Evolutionary conservation across 345 rosid genomes (phyloP), one percentile per base, ranked within the genome.

Genomic region (Draba incana): DNA sequence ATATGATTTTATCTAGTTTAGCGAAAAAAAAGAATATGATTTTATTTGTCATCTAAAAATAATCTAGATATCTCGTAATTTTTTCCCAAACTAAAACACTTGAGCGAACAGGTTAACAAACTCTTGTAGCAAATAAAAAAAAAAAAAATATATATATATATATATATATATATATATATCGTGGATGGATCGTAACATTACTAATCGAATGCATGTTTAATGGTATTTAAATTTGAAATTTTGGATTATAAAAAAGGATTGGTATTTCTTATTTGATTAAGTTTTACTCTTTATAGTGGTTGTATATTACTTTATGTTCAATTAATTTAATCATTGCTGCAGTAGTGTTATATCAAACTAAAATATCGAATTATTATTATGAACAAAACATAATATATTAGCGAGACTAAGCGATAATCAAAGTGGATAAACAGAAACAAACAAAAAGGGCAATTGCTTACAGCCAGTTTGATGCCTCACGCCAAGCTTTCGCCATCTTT

Each of bases 401-500:
- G 45, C 9, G 1, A 48, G 64, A 25, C 39, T 56, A 74, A 42
- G 44, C 8, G 27, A 60, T 66, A 25, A 60, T 45, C 11, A 74
- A 46, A 67, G 8, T 66, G 35, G 67, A 44, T 74, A 74, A 74
- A 67, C 68, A 74, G 64, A 74, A 37, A 54, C 68, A 35, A 67
- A 60, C 78, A 74, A 67, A 59, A 61, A 47, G 63, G 23, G 23
- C 28, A 12, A 1, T 35, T 72, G 45, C 25, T 38, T 65, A 65
- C 66, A 58, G 77, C 71, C 71, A 74, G 15, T 66, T 74, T 67
- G 62, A 67, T 60, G 68, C 78, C 60, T 67, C 78, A 74, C 78
- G 78, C 77, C 68, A 52, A 59, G 24, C 63, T 66, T 67, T 52
- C 64, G 67, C 57, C 58, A 74, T 66, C 78, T 53, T 74, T 67